A percentile compares a stretch with the other conserved stretches of the same genome.
Conservation (phyloP, 805 yeast species). For the Ogataea glucozyma region DNA sequence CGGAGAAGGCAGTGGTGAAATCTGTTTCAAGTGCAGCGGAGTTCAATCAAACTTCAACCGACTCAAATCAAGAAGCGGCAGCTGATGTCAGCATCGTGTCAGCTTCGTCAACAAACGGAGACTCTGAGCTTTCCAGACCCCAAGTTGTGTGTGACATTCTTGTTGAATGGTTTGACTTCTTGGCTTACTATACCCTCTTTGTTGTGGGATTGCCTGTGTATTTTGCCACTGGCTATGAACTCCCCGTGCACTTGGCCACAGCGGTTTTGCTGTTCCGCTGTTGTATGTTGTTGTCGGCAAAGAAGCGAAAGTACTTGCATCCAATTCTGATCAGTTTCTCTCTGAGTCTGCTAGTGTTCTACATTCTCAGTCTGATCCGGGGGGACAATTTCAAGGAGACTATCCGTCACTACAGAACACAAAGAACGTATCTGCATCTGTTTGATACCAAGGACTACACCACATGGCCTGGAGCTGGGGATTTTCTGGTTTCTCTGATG, state of each 20-base stretch:
- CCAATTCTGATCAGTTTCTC: slow-evolving; percentile 72
- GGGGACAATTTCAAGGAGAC: slow-evolving; percentile 50
- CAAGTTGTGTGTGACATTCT: slow-evolving; percentile 9
- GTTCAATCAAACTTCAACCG: neutral
- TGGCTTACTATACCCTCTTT: slow-evolving; percentile 47
- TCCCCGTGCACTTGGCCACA: slow-evolving; percentile 63
- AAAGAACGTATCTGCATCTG: slow-evolving; percentile 60
- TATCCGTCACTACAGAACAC: slow-evolving; percentile 63
- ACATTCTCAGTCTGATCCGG: slow-evolving; percentile 57
- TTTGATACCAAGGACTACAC: slow-evolving; percentile 43
- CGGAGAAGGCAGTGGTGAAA: neutral
- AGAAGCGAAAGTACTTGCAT: slow-evolving; percentile 55
- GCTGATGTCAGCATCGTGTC: slow-evolving; percentile 3
- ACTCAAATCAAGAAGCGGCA: too few relatives aligned
- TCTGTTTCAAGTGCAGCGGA: neutral
- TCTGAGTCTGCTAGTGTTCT: slow-evolving; percentile 61
- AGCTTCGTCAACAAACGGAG: neutral
- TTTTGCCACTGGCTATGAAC: slow-evolving; percentile 53
- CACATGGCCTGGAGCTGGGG: slow-evolving; percentile 80
- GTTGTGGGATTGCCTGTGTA: slow-evolving; percentile 61
- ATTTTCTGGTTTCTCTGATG: slow-evolving; percentile 66
- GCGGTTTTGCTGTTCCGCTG: slow-evolving; percentile 58
- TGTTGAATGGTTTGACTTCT: slow-evolving; percentile 54
- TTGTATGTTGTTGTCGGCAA: slow-evolving; percentile 46
- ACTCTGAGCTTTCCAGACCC: neutral